phyloP scores from a whole-genome alignment of 768 basidiomycete genomes.

The Porpolomopsis calyptriformis region DNA sequence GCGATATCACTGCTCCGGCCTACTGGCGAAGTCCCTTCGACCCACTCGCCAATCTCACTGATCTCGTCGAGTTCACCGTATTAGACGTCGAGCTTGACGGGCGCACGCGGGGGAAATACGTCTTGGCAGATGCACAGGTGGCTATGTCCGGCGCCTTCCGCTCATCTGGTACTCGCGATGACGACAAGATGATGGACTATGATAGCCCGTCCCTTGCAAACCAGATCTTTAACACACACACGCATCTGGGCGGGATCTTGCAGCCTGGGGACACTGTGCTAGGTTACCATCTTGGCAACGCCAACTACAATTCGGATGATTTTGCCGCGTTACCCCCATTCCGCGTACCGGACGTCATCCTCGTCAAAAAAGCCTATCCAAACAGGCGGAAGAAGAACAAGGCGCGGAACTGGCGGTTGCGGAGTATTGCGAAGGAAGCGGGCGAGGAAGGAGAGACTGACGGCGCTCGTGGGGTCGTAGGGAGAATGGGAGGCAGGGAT shows the following conservation, averaged over 20 bases:
- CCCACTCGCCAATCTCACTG: conserved; percentile 67
- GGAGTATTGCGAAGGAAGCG: conserved; percentile 77
- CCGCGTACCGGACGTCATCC: conserved; percentile 81
- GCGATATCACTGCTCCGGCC: conserved; percentile 64
- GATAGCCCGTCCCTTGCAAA: conserved; percentile 49
- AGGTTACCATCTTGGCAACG: conserved; percentile 79
- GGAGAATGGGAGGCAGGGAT: conserved; percentile 82
- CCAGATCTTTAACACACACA: conserved; percentile 90
- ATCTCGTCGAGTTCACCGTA: conserved; percentile 90
- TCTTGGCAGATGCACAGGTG: conserved; percentile 78
- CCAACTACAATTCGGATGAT: conserved; percentile 89
- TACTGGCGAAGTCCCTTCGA: conserved; percentile 95
- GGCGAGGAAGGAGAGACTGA: conserved; percentile 75
- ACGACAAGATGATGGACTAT: conserved; percentile 49
- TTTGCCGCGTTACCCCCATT: conserved; percentile 57
- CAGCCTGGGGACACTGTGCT: conserved; percentile 92
- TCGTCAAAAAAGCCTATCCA: conserved; percentile 93
- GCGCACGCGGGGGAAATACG: conserved; percentile 57
- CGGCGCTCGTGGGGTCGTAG: conserved; percentile 74
- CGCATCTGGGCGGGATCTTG: conserved; percentile 82
- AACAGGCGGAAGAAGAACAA: conserved; percentile 85
- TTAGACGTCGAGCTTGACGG: conserved; percentile 84
- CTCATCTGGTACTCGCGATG: conserved; percentile 28
- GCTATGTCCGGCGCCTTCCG: conserved; percentile 73
- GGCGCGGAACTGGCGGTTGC: conserved; percentile 75